A percentile compares a stretch with the other conserved stretches of the same genome.
Evolutionary conservation across 805 yeast species (phyloP).

Genomic region (Kluyveromyces dobzhanskii): DNA sequence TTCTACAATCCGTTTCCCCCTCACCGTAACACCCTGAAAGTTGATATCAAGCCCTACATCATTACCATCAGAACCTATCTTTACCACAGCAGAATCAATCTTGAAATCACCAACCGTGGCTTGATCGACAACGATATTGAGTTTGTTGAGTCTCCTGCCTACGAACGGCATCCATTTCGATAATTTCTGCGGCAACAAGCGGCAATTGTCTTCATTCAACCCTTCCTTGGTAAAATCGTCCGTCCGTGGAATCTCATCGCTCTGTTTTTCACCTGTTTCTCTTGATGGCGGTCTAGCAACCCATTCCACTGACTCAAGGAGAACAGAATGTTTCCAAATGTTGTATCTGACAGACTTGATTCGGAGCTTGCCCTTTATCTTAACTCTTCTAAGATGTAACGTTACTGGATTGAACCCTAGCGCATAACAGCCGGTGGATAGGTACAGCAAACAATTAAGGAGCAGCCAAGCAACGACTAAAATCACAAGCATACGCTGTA

Average conservation of each 20-base stretch:
- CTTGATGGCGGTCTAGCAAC: neutral
- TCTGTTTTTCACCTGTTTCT: neutral
- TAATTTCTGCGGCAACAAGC: neutral
- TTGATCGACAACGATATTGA: neutral
- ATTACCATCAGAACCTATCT: neutral
- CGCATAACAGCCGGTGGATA: constrained; percentile 12
- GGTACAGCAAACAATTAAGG: constrained; percentile 3
- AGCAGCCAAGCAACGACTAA: constrained; percentile 1
- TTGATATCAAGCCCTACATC: neutral
- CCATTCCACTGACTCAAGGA: constrained; percentile 7
- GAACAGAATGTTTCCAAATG: constrained; percentile 13
- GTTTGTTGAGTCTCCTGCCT: neutral
- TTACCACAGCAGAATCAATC: neutral
- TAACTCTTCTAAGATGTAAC: constrained; percentile 10
- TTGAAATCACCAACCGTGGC: neutral
- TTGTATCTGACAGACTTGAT: constrained; percentile 15
- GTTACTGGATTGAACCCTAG: constrained; percentile 17
- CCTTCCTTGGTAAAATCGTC: no score
- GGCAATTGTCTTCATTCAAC: neutral
- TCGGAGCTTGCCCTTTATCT: constrained; percentile 8
- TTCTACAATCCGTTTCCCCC: neutral
- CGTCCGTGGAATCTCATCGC: neutral
- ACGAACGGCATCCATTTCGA: neutral
- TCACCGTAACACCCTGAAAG: neutral
- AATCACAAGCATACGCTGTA: no score